Evolutionary conservation across 345 rosid genomes (phyloP), one percentile per base, ranked within the genome.

Genomic region (Eucalyptus guilfoylei): DNA sequence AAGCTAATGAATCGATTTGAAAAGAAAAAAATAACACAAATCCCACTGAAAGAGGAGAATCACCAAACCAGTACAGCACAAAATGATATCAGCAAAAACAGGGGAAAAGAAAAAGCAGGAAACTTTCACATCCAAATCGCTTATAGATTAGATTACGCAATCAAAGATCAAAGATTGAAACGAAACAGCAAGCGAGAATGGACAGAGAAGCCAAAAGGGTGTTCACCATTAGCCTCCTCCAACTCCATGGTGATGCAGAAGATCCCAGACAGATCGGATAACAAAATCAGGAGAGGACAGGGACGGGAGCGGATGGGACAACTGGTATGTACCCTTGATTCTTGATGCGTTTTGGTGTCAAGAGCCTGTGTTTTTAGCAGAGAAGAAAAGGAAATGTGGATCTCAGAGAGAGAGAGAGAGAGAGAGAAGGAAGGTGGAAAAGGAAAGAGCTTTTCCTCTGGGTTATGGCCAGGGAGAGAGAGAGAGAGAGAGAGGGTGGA

Each of bases 211-310:
- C 54, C 37, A 15, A 4, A n/a, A 44, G 37, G 58, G 60, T 2
- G 5, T 21, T 54, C 80, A 91, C 94, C 92, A 24, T 92, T 88
- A 85, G 93, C 92, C 88, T 90, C 93, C 76, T 93, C 92, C 91
- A 93, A 24, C 47, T 76, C 83, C 83, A 76, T 76, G 30, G 83
- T 23, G 83, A 76, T 91, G 87, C 19, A 80, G 87, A 55, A 48
- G 87, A 49, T 64, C 87, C 86, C 67, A 45, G 37, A 55, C 87
- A 81, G 49, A 89, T 80, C n/a, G 62, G 81, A 60, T 49, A 64
- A 89, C 23, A 30, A 12, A 9, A 52, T 26, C 34, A 86, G 83
- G 17, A 45, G 87, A 86, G n/a, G 80, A 52, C 17, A 88, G 87
- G 55, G 80, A 85, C 14, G 87, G 30, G 49, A 3, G 76, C 0